Evolutionary conservation across 805 yeast genomes (phyloP).

Genomic region (Wickerhamomyces rabaulensis): DNA sequence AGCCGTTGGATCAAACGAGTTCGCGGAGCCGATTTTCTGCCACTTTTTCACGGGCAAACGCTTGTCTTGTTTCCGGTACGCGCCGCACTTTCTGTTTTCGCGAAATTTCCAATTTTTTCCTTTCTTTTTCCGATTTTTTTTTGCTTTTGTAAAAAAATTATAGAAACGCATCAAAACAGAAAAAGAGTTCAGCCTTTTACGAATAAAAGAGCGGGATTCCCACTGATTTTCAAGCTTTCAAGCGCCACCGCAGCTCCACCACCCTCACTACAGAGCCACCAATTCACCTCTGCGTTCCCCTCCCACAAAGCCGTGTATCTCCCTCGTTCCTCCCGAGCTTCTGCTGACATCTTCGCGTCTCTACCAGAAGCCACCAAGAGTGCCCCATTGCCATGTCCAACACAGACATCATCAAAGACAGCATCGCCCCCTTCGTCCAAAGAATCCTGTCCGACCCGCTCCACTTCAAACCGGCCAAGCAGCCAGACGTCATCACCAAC

Average conservation of each 20-base stretch:
- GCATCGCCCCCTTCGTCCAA: slow-evolving; percentile 53
- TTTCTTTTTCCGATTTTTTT: too few species aligned
- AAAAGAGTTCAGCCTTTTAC: not conserved
- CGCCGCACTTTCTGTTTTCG: not conserved
- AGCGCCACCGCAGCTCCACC: not conserved
- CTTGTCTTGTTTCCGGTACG: not conserved
- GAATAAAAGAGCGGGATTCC: not conserved
- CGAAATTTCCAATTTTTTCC: too few species aligned
- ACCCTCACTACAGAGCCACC: too few species aligned
- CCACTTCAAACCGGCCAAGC: slow-evolving; percentile 56
- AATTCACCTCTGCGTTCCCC: too few species aligned
- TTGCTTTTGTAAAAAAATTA: too few species aligned
- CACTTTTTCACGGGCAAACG: not conserved
- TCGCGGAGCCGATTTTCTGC: not conserved
- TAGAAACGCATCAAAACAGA: too few species aligned
- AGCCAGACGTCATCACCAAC: slow-evolving; percentile 41
- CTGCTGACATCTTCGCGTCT: not conserved
- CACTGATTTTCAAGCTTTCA: not conserved
- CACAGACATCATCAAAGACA: slow-evolving; percentile 25
- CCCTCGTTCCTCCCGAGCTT: not conserved
- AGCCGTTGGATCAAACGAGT: not conserved
- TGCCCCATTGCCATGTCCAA: slow-evolving; percentile 13
- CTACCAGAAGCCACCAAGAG: too few species aligned
- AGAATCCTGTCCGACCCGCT: slow-evolving; percentile 58
- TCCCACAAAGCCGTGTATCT: too few species aligned